These are phyloP conservation scores for Marsdenia floribunda DNA, from an alignment of 257 asterid species.

Conservation along the genomic window DNA sequence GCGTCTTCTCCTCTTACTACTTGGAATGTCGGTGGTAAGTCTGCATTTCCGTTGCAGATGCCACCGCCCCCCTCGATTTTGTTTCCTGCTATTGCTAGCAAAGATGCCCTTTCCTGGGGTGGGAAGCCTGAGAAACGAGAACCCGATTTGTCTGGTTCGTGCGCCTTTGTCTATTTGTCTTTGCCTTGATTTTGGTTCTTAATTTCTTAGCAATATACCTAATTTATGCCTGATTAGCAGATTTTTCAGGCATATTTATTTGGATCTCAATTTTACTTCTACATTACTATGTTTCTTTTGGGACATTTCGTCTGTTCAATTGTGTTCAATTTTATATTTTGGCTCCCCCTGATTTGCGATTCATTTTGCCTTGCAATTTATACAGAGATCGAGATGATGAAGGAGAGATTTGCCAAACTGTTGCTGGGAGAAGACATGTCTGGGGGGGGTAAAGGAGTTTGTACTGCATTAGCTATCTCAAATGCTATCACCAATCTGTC, in stretches of 20 bases:
- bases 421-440: conserved; percentile 99
- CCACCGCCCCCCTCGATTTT: conserved; percentile 47
- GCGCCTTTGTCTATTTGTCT: not conserved
- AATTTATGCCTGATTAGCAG: not conserved
- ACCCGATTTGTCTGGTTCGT: conserved; percentile 71
- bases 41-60: conserved; percentile 40
- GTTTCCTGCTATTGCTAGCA: conserved; percentile 68
- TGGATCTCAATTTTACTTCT: not conserved
- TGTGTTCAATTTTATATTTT: not conserved
- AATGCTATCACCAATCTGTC: conserved; percentile 94
- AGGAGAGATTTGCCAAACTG: conserved; percentile 88
- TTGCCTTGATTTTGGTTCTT: not conserved
- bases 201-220: not conserved
- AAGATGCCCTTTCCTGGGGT: conserved; percentile 63
- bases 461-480: conserved; percentile 90
- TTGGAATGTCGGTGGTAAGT: conserved; percentile 8
- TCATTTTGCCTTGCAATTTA: not conserved
- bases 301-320: not conserved
- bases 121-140: conserved; percentile 44
- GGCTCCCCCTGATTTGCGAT: not conserved
- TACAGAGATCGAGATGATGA: conserved; percentile 81
- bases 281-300: not conserved
- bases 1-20: conserved; percentile 48
- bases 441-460: conserved; percentile 97
- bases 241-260: not conserved